A percentile compares a stretch with the other conserved stretches of the same genome.
Conservation (phyloP, 805 yeast genomes). For the Candida railenensis region DNA sequence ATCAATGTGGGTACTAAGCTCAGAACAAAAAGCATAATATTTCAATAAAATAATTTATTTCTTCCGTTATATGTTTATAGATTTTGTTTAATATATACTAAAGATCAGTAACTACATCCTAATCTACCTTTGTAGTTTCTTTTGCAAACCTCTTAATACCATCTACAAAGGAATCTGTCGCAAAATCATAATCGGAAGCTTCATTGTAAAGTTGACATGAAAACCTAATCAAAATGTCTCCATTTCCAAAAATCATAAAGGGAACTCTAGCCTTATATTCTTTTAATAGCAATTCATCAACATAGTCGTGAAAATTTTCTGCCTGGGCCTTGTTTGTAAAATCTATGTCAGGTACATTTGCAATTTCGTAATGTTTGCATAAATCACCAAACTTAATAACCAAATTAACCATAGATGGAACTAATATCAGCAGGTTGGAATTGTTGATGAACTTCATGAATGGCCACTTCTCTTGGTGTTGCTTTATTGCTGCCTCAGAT, state of each 20-base stretch:
- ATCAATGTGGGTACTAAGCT: constrained; percentile 53
- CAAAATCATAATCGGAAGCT: constrained; percentile 49
- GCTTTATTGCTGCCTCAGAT: constrained; percentile 42
- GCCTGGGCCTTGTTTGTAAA: neutral
- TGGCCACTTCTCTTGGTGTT: constrained; percentile 36
- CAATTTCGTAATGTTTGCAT: neutral
- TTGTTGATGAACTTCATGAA: constrained; percentile 38
- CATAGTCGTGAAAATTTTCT: neutral
- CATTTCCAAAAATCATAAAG: constrained; percentile 10
- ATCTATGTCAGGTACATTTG: neutral
- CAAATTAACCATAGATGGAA: constrained; percentile 43
- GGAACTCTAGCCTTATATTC: constrained; percentile 1
- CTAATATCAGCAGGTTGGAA: constrained; percentile 29
- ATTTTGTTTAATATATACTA: neutral
- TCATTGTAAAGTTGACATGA: constrained; percentile 64
- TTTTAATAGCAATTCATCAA: neutral
- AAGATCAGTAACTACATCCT: neutral
- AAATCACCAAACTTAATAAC: constrained; percentile 28
- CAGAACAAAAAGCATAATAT: neutral
- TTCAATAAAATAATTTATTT: neutral
- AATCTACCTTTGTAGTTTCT: too few relatives aligned
- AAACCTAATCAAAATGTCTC: constrained; percentile 45
- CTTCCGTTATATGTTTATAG: neutral
- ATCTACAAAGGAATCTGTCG: constrained; percentile 38
- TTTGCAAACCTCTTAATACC: neutral